These are phyloP conservation scores for Candida dubliniensis DNA, from an alignment of 1,139 yeast species.

Conservation along the genomic window DNA sequence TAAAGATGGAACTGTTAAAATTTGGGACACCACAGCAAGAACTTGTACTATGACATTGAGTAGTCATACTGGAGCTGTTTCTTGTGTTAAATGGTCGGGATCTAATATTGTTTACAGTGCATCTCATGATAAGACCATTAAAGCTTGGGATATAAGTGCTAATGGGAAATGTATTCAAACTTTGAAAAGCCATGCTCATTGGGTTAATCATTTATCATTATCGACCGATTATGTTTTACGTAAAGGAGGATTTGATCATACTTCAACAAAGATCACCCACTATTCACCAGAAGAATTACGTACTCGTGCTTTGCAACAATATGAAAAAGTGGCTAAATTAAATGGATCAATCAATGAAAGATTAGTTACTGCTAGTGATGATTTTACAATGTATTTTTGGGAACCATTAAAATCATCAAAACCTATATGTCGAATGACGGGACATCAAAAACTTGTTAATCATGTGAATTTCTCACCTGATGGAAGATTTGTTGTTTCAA, in stretches of 20 bases:
- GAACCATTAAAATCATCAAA: constrained; percentile 78
- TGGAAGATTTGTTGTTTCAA: constrained; percentile 86
- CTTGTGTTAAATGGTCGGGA: constrained; percentile 98
- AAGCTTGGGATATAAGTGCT: constrained; percentile 82
- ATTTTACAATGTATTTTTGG: constrained; percentile 97
- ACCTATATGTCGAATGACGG: constrained; percentile 92
- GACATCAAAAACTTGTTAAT: constrained; percentile 94
- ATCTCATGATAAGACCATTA: constrained; percentile 92
- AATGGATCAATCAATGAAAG: constrained; percentile 74
- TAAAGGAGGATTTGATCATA: constrained; percentile 50
- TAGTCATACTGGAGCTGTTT: constrained; percentile 87
- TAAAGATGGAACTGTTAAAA: constrained; percentile 84
- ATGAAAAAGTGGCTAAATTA: constrained; percentile 74
- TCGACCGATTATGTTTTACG: constrained; percentile 89
- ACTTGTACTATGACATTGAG: constrained; percentile 69
- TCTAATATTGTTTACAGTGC: constrained; percentile 81
- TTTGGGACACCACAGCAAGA: constrained; percentile 87
- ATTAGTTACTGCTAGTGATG: constrained; percentile 94
- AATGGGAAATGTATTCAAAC: constrained; percentile 79
- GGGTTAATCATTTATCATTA: constrained; percentile 93
- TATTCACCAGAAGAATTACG: constrained; percentile 32
- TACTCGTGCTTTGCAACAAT: constrained; percentile 46
- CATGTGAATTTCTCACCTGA: constrained; percentile 97
- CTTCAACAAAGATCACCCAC: constrained; percentile 20
- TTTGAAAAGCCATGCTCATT: constrained; percentile 88